Percentiles rank a stretch among this genome's conserved stretches.
Evolutionary conservation across 2,329 filamentous ascomycete genomes (phyloP).

Genomic region (Colletotrichum zoysiae): DNA sequence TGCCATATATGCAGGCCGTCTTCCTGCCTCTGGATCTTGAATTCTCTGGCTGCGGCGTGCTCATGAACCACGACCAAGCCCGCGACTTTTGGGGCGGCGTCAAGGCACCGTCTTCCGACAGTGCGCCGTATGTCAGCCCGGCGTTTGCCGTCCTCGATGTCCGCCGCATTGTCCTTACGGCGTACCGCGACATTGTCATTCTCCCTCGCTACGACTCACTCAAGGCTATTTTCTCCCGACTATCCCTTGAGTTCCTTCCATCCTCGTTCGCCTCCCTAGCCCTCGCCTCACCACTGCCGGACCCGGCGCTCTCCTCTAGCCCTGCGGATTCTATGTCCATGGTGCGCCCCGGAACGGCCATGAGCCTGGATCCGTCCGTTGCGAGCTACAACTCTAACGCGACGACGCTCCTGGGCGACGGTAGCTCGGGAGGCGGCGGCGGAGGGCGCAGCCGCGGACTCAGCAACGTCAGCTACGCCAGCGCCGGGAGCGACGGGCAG

Average conservation of each 20-base stretch:
- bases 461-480: conserved; percentile 81
- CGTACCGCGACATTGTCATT: conserved; percentile 90
- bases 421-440: conserved; percentile 63
- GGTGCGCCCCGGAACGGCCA: conserved; percentile 77
- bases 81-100: conserved; percentile 91
- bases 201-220: conserved; percentile 89
- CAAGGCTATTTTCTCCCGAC: conserved; percentile 88
- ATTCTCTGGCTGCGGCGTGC: conserved; percentile 84
- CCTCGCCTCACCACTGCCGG: conserved; percentile 65
- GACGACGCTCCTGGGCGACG: conserved; percentile 82
- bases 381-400: conserved; percentile 84
- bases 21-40: conserved; percentile 94
- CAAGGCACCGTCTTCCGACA: conserved; percentile 56
- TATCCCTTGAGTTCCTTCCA: conserved; percentile 83
- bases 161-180: conserved; percentile 86
- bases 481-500: conserved; percentile 61
- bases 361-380: conserved; percentile 79
- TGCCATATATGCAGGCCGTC: conserved; percentile 95
- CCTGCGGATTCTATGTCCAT: conserved; percentile 57
- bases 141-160: conserved; percentile 79
- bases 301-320: conserved; percentile 62
- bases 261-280: conserved; percentile 65
- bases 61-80: conserved; percentile 83
- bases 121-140: conserved; percentile 58
- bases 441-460: conserved; percentile 82